phyloP scores from a whole-genome alignment of 352 stramenopile genomes.

The Vaucheria bursata region DNA sequence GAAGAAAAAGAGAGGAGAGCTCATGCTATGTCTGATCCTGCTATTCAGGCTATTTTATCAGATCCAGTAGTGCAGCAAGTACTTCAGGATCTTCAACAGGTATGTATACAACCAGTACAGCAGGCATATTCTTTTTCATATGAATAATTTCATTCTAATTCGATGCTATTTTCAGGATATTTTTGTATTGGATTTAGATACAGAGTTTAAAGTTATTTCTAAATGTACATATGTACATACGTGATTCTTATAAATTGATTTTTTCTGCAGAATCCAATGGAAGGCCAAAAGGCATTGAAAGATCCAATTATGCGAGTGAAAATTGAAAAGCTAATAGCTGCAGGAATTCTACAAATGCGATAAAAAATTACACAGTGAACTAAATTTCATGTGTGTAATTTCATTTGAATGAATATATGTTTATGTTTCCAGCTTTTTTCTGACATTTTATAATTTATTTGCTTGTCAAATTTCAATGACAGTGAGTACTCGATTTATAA shows the following conservation, averaged over 20 bases:
- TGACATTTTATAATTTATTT: too few species aligned
- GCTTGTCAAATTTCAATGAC: too few species aligned
- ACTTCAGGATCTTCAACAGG: constrained; percentile 89
- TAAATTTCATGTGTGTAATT: constrained; percentile 15
- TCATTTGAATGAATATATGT: neutral
- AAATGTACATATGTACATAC: too few species aligned
- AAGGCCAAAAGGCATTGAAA: constrained; percentile 71
- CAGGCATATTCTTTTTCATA: constrained; percentile 47
- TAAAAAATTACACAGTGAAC: constrained; percentile 25
- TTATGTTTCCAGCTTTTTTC: too few species aligned
- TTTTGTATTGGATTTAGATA: neutral
- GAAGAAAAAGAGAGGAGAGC: constrained; percentile 71
- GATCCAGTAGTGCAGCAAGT: constrained; percentile 96
- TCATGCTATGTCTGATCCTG: constrained; percentile 96
- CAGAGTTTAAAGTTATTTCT: too few species aligned
- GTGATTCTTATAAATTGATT: too few species aligned
- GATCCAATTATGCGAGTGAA: constrained; percentile 88
- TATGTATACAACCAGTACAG: constrained; percentile 73
- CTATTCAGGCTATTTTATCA: constrained; percentile 93
- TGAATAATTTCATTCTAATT: neutral
- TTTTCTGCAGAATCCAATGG: too few species aligned
- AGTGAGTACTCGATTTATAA: too few species aligned
- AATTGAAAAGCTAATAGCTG: constrained; percentile 97
- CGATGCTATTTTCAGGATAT: neutral
- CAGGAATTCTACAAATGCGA: constrained; percentile 82